These are phyloP conservation scores for Copromyces sp. DNA, from an alignment of 495 filamentous ascomycete species.

Conservation along the genomic window DNA sequence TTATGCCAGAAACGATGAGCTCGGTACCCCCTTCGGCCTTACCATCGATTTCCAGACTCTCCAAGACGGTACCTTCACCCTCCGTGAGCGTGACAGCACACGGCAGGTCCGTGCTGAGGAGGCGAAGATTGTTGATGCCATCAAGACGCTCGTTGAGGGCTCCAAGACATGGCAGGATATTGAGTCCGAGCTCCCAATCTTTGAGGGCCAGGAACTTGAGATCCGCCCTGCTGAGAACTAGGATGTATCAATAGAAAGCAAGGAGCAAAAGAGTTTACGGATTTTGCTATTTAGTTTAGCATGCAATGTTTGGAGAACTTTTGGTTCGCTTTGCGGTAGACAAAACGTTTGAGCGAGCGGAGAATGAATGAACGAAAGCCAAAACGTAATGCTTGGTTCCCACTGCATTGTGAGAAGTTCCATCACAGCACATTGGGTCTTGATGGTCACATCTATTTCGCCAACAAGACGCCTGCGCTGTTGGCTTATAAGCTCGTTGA, in stretches of 20 bases:
- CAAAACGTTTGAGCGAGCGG: neutral
- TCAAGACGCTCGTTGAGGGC: conserved; percentile 47
- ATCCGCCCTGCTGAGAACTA: conserved; percentile 3
- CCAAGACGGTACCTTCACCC: conserved; percentile 59
- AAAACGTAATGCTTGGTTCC: neutral
- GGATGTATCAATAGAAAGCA: neutral
- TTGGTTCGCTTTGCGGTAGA: neutral
- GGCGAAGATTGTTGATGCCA: conserved; percentile 53
- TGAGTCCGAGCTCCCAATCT: conserved; percentile 47
- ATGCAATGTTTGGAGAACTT: neutral
- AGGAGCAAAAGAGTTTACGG: neutral
- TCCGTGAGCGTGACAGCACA: conserved; percentile 62
- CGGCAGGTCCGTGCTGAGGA: conserved; percentile 58
- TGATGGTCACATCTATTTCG: neutral
- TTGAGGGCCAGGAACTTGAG: conserved; percentile 46
- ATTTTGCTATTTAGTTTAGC: neutral
- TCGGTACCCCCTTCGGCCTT: conserved; percentile 60
- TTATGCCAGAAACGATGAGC: conserved; percentile 62
- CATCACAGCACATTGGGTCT: neutral
- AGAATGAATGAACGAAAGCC: neutral
- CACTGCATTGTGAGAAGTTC: neutral
- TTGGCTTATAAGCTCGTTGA: neutral
- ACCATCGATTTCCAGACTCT: conserved; percentile 69
- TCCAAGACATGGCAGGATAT: conserved; percentile 53
- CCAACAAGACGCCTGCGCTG: neutral